Percentiles rank a stretch among this genome's conserved stretches.
Evolutionary conservation across 306 rosid species (phyloP).

Genomic region (Crataegus laevigata): DNA sequence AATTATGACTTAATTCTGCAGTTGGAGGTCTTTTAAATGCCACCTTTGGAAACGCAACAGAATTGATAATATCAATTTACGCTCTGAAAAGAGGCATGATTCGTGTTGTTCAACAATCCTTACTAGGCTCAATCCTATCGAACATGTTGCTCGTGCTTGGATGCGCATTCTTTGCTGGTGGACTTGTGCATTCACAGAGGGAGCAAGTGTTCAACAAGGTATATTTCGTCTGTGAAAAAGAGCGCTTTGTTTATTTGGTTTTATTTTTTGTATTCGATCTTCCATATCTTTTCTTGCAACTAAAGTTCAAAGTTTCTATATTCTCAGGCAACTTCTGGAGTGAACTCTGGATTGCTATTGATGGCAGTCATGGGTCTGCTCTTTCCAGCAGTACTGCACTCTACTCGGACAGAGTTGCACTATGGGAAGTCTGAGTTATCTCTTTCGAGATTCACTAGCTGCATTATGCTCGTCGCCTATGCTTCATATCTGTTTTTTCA

Average conservation of each 20-base stretch:
- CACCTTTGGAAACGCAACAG: conserved; percentile 90
- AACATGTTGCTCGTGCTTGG: conserved; percentile 87
- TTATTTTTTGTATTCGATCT: not conserved
- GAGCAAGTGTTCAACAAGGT: conserved; percentile 83
- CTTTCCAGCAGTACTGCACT: conserved; percentile 58
- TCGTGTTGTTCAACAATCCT: conserved; percentile 70
- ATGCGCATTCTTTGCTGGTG: conserved; percentile 76
- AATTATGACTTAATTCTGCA: conserved; percentile 17
- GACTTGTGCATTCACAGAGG: conserved; percentile 48
- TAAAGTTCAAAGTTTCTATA: not conserved
- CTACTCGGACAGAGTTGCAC: conserved; percentile 38
- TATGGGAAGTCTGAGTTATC: conserved; percentile 48
- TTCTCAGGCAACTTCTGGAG: conserved; percentile 28
- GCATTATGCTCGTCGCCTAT: conserved; percentile 66
- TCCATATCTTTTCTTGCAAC: not conserved
- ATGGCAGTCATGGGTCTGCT: conserved; percentile 59
- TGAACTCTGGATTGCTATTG: conserved; percentile 43
- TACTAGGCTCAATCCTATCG: conserved; percentile 79
- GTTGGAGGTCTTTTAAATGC: conserved; percentile 88
- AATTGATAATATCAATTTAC: conserved; percentile 68
- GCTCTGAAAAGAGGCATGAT: conserved; percentile 62
- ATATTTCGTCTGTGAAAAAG: not conserved
- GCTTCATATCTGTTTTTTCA: conserved; percentile 49
- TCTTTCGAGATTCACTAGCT: conserved; percentile 70
- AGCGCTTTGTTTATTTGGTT: not conserved